Conservation (phyloP, 1,284 basidiomycete species). For the Leccinum subfulvum region DNA sequence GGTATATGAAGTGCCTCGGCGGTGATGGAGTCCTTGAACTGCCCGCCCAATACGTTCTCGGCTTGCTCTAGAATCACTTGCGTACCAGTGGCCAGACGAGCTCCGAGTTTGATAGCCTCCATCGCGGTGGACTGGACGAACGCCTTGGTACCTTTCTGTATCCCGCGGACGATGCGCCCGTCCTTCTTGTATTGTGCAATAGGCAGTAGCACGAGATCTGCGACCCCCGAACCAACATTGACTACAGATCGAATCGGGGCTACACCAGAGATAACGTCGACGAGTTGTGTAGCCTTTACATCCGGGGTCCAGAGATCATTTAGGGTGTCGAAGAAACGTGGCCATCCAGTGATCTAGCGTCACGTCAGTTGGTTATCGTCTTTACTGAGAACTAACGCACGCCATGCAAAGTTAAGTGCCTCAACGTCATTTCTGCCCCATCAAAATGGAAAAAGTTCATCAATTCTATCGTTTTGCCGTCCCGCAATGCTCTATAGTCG, state of each 20-base stretch:
- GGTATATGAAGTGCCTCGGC: slow-evolving; percentile 61
- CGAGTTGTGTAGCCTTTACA: slow-evolving; percentile 96
- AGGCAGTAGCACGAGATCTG: slow-evolving; percentile 91
- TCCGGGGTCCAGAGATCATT: slow-evolving; percentile 99
- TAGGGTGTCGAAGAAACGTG: slow-evolving; percentile 82
- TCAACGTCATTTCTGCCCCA: slow-evolving; percentile 94
- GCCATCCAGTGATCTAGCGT: slow-evolving; percentile 82
- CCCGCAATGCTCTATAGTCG: slow-evolving; percentile 88
- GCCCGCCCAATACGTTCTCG: slow-evolving; percentile 86
- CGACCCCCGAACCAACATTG: slow-evolving; percentile 94
- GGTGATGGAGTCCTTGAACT: slow-evolving; percentile 63
- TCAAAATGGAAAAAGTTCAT: slow-evolving; percentile 99
- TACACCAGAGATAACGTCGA: slow-evolving; percentile 96
- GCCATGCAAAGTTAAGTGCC: slow-evolving; percentile 89
- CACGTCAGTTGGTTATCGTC: slow-evolving; percentile 6
- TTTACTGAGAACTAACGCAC: slow-evolving; percentile 47
- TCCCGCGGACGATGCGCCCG: slow-evolving; percentile 85
- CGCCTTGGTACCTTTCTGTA: slow-evolving; percentile 91
- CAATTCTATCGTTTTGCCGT: slow-evolving; percentile 91
- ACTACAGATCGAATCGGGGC: slow-evolving; percentile 93
- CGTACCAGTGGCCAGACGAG: slow-evolving; percentile 91
- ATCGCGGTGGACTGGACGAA: slow-evolving; percentile 93
- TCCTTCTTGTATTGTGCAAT: slow-evolving; percentile 98
- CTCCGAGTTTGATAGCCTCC: slow-evolving; percentile 95
- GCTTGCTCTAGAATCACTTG: slow-evolving; percentile 96